Conservation (phyloP, 2,329 filamentous ascomycete species). For the Hypoxylon sp. region DNA sequence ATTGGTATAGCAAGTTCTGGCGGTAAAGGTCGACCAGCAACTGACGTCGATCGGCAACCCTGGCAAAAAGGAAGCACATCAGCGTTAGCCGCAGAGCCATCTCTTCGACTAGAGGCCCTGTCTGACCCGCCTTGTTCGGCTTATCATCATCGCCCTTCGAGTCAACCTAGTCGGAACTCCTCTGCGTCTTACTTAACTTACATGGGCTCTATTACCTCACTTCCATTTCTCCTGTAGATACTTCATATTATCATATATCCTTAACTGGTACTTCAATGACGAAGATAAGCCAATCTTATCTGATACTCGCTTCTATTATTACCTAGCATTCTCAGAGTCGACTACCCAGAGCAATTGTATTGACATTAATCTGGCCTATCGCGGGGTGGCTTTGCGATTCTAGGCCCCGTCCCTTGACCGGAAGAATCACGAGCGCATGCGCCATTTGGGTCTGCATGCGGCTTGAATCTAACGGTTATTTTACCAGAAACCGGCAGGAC, state of each 20-base stretch:
- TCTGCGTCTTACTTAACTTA: conserved; percentile 26
- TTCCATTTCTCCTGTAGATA: conserved; percentile 41
- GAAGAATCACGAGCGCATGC: conserved; percentile 43
- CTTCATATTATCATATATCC: conserved; percentile 39
- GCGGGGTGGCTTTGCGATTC: conserved; percentile 24
- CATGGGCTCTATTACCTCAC: conserved; percentile 38
- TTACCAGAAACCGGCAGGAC: conserved; percentile 40
- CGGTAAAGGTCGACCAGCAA: conserved; percentile 22
- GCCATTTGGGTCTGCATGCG: conserved; percentile 39
- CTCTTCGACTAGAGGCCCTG: conserved; percentile 20
- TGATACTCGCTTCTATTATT: conserved; percentile 67
- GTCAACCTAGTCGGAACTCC: conserved; percentile 22
- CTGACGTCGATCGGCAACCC: conserved; percentile 18
- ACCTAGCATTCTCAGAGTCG: conserved; percentile 58
- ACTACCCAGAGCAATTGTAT: conserved; percentile 35
- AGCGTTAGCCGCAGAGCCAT: conserved; percentile 23
- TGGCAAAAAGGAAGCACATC: conserved; percentile 9
- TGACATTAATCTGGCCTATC: conserved; percentile 36
- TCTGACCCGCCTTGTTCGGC: conserved; percentile 28
- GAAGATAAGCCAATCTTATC: conserved; percentile 71
- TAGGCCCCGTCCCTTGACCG: conserved; percentile 31
- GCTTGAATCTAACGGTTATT: conserved; percentile 31
- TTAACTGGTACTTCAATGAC: conserved; percentile 63
- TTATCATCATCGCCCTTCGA: conserved; percentile 23
- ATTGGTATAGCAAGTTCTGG: conserved; percentile 20